A percentile compares a stretch with the other conserved stretches of the same genome.
Evolutionary conservation across 208 protist genomes (phyloP).

Genomic region (Balamuthia mandrillaris): DNA sequence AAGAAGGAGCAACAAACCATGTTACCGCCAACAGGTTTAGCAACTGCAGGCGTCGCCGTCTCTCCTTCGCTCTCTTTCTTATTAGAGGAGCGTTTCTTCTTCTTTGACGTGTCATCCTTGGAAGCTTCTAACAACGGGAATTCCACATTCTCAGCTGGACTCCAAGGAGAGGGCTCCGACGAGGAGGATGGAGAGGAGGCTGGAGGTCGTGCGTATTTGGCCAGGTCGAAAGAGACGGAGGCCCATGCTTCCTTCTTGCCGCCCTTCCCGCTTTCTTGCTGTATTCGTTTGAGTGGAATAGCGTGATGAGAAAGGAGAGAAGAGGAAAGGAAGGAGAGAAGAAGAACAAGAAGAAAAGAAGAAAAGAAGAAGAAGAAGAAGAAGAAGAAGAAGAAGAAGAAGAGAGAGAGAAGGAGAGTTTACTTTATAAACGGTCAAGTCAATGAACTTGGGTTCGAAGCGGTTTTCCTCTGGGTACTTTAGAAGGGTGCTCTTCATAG

Average conservation of each 20-base stretch:
- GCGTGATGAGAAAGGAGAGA: neutral
- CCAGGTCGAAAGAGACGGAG: neutral
- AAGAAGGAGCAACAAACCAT: neutral
- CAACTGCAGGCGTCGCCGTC: neutral
- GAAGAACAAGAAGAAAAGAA: neutral
- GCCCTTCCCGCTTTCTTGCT: neutral
- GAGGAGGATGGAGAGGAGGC: neutral
- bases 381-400: neutral
- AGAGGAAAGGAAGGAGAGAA: neutral
- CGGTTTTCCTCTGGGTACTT: neutral
- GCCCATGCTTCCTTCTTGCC: neutral
- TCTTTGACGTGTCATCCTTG: neutral
- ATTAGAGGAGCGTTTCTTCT: too few species aligned
- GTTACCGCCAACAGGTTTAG: neutral
- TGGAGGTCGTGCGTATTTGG: neutral
- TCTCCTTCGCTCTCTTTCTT: neutral
- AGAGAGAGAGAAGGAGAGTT: neutral
- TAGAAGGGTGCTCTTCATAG: neutral
- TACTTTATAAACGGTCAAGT: neutral
- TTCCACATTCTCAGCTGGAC: neutral
- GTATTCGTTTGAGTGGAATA: neutral
- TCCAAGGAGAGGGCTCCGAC: neutral
- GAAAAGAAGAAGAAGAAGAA: neutral
- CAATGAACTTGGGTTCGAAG: conserved; percentile 3
- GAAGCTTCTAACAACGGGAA: neutral